Evolutionary conservation across 768 basidiomycete species (phyloP), one percentile per base, ranked within the genome.

Genomic region (Leccinum incarnatum): DNA sequence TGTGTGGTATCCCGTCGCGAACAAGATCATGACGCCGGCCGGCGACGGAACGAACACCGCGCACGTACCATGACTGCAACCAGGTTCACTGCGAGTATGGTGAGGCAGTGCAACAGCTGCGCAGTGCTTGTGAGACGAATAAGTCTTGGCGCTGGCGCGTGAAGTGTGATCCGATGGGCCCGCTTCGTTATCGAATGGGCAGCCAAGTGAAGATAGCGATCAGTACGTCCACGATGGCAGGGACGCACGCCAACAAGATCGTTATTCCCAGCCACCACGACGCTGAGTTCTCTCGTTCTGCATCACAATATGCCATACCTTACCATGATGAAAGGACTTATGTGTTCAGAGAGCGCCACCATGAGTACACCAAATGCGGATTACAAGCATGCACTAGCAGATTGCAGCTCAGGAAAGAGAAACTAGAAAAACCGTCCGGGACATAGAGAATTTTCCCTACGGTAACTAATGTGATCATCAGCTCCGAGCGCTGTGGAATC

Each of bases 131-230:
- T 6, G 27, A 7, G 19, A 51, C 19, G 6, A 21, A 14, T 23
- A 23, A 37, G 15, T 23, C 11, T 19, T 19, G 34, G 3, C 1
- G 51, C 3, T 5, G 36, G 21, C 12, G n/a, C 4, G 17, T 17
- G n/a, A 12, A 8, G 21, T 12, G 17, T 42, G 4, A 34, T 14
- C 25, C 23, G 3, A 23, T 23, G 25, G 25, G 25, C 25, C 25
- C 25, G 25, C 25, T 27, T 27, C 51, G n/a, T 15, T 53, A 25
- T 30, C 25, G 32, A 29, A 34, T 15, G 47, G 51, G 29, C 14
- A 60, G 21, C 32, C n/a, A 55, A 7, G 21, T 32, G 7, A 50
- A 54, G 10, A 55, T 21, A n/a, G 58, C 54, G 8, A 59, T 51
- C n/a, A 51, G 9, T n/a, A 51, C 21, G 25, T 59, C 54, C 25